phyloP scores from a whole-genome alignment of 2,329 filamentous ascomycete genomes.

The Penicillium sclerotigenum region DNA sequence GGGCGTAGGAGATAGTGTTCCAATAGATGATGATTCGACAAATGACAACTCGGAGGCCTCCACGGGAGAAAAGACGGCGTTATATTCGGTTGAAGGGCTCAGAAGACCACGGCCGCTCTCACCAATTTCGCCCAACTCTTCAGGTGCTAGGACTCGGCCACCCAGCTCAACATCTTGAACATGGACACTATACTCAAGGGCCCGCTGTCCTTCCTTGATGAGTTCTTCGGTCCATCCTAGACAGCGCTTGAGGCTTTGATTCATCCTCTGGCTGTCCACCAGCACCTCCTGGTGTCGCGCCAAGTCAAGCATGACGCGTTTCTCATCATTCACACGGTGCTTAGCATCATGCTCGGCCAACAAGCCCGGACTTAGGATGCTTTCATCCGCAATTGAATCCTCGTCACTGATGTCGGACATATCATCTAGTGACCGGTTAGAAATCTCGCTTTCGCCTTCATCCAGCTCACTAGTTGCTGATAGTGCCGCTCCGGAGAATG shows the following conservation, averaged over 20 bases:
- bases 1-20: not conserved
- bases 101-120: constrained; percentile 34
- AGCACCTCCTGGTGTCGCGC: constrained; percentile 85
- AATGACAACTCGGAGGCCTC: constrained; percentile 4
- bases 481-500: constrained; percentile 44
- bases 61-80: constrained; percentile 5
- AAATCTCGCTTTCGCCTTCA: constrained; percentile 34
- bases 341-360: constrained; percentile 42
- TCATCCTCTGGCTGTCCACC: constrained; percentile 89
- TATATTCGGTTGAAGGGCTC: constrained; percentile 28
- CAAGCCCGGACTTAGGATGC: constrained; percentile 35
- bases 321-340: constrained; percentile 72
- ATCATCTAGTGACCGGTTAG: constrained; percentile 32
- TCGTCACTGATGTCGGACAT: constrained; percentile 42
- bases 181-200: constrained; percentile 75
- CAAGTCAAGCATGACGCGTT: constrained; percentile 78
- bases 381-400: constrained; percentile 38
- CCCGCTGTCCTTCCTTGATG: constrained; percentile 83
- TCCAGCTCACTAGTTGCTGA: constrained; percentile 48
- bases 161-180: constrained; percentile 78
- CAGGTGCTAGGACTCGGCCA: constrained; percentile 70
- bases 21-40: constrained; percentile 2
- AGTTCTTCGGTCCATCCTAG: constrained; percentile 85
- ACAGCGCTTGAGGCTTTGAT: constrained; percentile 87
- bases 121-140: constrained; percentile 53